Percentiles rank a stretch among this genome's conserved stretches.
These are phyloP conservation scores for Mycosphaerella sp. DNA, from an alignment of 2,329 filamentous ascomycete genomes.

Conservation along the genomic window DNA sequence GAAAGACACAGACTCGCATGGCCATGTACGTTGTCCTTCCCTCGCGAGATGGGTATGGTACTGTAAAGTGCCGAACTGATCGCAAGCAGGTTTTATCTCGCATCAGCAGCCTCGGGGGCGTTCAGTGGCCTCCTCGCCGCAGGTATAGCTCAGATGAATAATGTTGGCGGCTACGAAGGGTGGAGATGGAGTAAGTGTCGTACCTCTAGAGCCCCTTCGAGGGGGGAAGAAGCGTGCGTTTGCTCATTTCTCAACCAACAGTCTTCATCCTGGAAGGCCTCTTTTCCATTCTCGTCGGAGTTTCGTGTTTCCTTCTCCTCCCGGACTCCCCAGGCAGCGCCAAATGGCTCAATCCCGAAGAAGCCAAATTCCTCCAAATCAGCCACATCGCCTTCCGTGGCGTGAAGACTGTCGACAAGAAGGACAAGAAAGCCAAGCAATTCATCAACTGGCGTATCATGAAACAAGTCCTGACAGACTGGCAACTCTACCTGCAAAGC, in stretches of 20 bases:
- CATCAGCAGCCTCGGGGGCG: conserved; percentile 20
- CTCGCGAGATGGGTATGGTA: too few species aligned
- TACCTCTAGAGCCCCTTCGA: too few species aligned
- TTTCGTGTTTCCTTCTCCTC: conserved; percentile 48
- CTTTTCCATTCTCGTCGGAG: conserved; percentile 49
- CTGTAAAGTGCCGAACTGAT: too few species aligned
- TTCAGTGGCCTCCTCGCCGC: conserved; percentile 26
- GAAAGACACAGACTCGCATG: conserved; percentile 20
- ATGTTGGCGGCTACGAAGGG: conserved; percentile 35
- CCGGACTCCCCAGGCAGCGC: conserved; percentile 46
- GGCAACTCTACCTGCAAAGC: conserved; percentile 25
- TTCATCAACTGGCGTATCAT: conserved; percentile 33
- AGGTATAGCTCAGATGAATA: conserved; percentile 34
- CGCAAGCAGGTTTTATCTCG: conserved; percentile 16
- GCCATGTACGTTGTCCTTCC: conserved; percentile 1
- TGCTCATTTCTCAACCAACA: background rate
- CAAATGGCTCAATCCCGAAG: conserved; percentile 58
- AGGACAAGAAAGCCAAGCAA: conserved; percentile 39
- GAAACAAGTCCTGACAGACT: conserved; percentile 22
- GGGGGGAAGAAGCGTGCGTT: too few species aligned
- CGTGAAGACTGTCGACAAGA: conserved; percentile 11
- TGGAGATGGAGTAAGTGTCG: conserved; percentile 44
- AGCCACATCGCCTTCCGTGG: conserved; percentile 54
- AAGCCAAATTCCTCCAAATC: conserved; percentile 61
- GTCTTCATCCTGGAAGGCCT: conserved; percentile 47